Evolutionary conservation across 352 stramenopile species (phyloP), one percentile per base, ranked within the genome.

Genomic region (Pythium utonaiense): DNA sequence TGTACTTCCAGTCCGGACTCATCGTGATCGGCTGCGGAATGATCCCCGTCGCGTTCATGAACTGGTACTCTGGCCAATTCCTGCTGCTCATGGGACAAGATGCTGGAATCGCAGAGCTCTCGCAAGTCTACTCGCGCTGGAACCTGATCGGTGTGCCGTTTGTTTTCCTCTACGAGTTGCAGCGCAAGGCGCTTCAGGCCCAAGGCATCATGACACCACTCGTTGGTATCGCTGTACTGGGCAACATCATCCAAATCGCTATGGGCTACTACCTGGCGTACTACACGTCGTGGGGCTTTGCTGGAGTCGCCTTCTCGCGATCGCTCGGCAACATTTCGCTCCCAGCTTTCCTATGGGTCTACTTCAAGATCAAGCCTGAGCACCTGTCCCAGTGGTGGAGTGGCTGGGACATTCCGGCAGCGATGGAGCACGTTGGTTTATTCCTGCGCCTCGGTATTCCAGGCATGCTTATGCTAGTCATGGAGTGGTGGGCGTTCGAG

Each of bases 401-500:
- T 14, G 87, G 87, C 0, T 92, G 88, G 76, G 53, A 91, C 36
- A 44, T 86, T 10, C 70, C 62, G 7, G 69, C 77, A 17, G 83
- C 79, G 2, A 24, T 72, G 17, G 36, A 64, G 24, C 75, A 90
- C 53, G 72, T 92, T 9, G 51, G 60, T 0, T 60, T 90, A 3
- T 96, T 93, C 62, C 54, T 94, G 1, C 66, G 67, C 0, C 67
- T 96, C 4, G 86, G 86, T 0, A 30, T 89, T 0, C 84, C 86
- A 3, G 74, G 75, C 3, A 73, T 84, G 59, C 51, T 90, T 13
- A 86, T 93, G 73, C 60, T 94, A 30, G 73, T 73, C 33, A 83
- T 94, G 60, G 77, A 88, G 54, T 94, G 81, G 84, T 85, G 71
- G 67, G 82, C 86, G 8, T 93, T 88, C 57, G 85, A 92, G 64